These are phyloP conservation scores for Ustilago loliicola DNA, from an alignment of 1,284 basidiomycete genomes.

Conservation along the genomic window DNA sequence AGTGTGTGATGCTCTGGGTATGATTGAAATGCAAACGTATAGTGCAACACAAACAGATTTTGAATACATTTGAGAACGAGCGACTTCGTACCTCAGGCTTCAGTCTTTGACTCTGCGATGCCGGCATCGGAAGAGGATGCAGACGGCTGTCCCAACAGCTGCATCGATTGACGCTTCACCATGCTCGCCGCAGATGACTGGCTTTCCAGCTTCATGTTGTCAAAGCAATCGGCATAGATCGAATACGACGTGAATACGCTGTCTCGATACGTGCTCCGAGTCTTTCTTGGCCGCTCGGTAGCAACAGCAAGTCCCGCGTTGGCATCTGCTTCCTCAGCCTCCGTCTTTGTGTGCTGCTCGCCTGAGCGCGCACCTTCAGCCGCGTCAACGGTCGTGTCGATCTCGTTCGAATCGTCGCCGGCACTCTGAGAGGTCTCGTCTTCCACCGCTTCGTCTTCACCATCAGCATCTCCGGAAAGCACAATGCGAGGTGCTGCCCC, in stretches of 20 bases:
- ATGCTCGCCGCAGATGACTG: conserved; percentile 52
- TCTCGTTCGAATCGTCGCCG: conserved; percentile 28
- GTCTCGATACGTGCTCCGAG: conserved; percentile 45
- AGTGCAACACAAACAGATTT: neutral
- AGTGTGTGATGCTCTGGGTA: conserved; percentile 13
- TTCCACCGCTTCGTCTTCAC: conserved; percentile 18
- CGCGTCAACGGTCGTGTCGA: conserved; percentile 1
- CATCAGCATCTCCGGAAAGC: conserved; percentile 22
- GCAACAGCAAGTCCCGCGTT: conserved; percentile 10
- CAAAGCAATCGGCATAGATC: conserved; percentile 56
- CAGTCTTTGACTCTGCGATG: conserved; percentile 7
- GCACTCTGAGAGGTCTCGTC: conserved; percentile 21
- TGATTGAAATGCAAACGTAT: conserved; percentile 12
- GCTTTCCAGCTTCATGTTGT: conserved; percentile 53
- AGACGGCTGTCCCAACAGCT: conserved; percentile 14
- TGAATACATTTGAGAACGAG: neutral
- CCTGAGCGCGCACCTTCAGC: neutral
- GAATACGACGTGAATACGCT: conserved; percentile 56
- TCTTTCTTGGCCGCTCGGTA: conserved; percentile 23
- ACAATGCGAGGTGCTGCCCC: conserved; percentile 34
- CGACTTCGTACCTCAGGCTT: neutral
- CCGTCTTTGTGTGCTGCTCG: conserved; percentile 1
- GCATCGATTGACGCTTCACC: conserved; percentile 49
- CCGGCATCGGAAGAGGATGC: neutral
- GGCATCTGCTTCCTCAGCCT: neutral